Conservation (phyloP, 768 basidiomycete species). For the Termitomyces bulborhizus region DNA sequence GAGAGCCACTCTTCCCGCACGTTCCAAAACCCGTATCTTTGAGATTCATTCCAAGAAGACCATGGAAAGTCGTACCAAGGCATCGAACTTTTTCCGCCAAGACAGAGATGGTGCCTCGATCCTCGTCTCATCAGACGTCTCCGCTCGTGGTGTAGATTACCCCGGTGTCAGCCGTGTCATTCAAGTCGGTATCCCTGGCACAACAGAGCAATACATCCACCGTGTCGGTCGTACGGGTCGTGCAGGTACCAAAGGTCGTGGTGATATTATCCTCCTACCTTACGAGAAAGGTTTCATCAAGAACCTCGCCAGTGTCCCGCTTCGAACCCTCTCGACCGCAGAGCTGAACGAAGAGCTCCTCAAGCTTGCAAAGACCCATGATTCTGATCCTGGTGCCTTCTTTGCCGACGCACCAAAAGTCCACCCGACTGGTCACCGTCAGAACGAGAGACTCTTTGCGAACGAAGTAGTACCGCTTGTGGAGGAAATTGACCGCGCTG, state of each 20-base stretch:
- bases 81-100: slow-evolving; percentile 56
- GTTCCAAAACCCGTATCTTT: slow-evolving; percentile 47
- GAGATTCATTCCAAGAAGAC: slow-evolving; percentile 80
- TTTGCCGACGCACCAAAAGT: slow-evolving; percentile 18
- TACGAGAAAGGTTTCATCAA: slow-evolving; percentile 72
- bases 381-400: slow-evolving; percentile 35
- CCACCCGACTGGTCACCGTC: neutral
- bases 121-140: slow-evolving; percentile 83
- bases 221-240: slow-evolving; percentile 85
- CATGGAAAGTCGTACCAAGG: slow-evolving; percentile 48
- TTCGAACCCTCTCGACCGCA: slow-evolving; percentile 49
- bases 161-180: slow-evolving; percentile 86
- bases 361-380: slow-evolving; percentile 40
- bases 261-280: slow-evolving; percentile 74
- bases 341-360: slow-evolving; percentile 41
- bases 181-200: slow-evolving; percentile 77
- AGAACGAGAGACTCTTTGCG: slow-evolving; percentile 7
- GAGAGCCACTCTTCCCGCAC: slow-evolving; percentile 41
- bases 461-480: slow-evolving; percentile 13
- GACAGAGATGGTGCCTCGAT: slow-evolving; percentile 50
- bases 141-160: slow-evolving; percentile 86
- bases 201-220: slow-evolving; percentile 73
- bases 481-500: slow-evolving; percentile 21
- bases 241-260: slow-evolving; percentile 54
- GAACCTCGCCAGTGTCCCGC: slow-evolving; percentile 59